Base-by-base conservation (phyloP, 2,329 filamentous ascomycete genomes). In the Fusarium mundagurra region DNA sequence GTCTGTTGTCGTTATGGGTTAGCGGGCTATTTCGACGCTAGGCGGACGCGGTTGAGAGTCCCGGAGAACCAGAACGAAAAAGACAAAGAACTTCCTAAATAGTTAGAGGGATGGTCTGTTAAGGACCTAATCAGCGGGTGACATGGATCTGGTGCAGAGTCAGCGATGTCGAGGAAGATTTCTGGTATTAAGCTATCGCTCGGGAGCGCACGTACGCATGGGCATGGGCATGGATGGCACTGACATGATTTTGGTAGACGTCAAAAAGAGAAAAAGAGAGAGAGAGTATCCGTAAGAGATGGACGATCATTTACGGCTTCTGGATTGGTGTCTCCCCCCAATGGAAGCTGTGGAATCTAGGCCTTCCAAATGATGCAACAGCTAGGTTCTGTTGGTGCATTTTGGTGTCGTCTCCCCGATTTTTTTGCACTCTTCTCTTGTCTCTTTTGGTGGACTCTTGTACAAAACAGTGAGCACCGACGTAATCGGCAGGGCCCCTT, bases 351-450 rank as follows among this genome's bases (percentile, higher is more conserved):
- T 75, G 64, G 58, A 63, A 71, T 77, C 72, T 74, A 67, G 65
- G 31, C 64, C 60, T 62, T 74, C 45, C 67, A 65, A 68, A 78
- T 78, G 75, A 78, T 78, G 75, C 74, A 78, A 77, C 74, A 50
- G 64, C 61, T 43, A 7, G 51, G 51, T 55, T 38, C 24, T 41
- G 24, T 22, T 29, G 34, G 51, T 22, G 29, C 31, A 24, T 24
- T 24, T 45, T 59, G 55, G 31, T 67, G 59, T 60, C 47, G 54
- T 63, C 58, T 64, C 67, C 64, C 70, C 64, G 54, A 67, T 61
- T 47, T 75, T 75, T 63, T 61, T 50, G 50, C 58, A 51, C 67
- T 61, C 64, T 64, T 61, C 58, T 60, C 59, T 66, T 64, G 54
- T 58, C 45, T 65, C 53, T 66, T 63, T 68, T 59, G 60, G 71